Base-by-base conservation (phyloP, 441 rosid genomes). In the Cnidoscolus chayamansa region DNA sequence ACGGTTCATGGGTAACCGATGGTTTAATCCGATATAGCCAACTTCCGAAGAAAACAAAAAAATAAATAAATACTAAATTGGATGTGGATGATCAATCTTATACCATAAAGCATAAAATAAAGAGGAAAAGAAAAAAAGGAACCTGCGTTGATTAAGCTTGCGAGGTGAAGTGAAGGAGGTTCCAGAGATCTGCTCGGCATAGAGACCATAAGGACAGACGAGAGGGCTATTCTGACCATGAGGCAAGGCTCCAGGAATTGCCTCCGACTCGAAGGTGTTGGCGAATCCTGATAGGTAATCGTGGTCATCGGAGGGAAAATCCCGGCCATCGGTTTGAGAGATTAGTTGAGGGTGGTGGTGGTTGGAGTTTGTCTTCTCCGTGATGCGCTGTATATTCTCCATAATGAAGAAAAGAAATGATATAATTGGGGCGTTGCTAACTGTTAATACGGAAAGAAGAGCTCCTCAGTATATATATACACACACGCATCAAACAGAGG, bases 111-210 rank as follows among this genome's bases (percentile, higher is more conserved):
- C 31, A 65, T 53, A 16, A 55, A 32, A 54, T 5, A 30, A 16
- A 15, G 50, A 56, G 40, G 1, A 40, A 19, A 11, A 40, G 10
- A 16, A 50, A 12, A 47, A 10, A 9, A 45, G 2, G 0, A 16
- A 86, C 98, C 96, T 94, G 83, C 94, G 90, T 25, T 77, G 94
- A 66, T 89, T 94, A 71, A 83, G 88, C 73, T 80, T 83, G 74
- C 95, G 93, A 74, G 97, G 97, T 7, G 97, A 85, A 68, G 98
- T 94, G 85, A 94, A 94, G 67, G 98, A 89, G 55, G 98, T 84
- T 63, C 98, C 98, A 58, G 97, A 94, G 77, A 94, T 84, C 86
- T 94, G 98, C 81, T 94, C 97, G 61, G 98, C 97, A 77, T 92
- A 94, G n/a, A 94, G 97, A 56, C 97, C 94, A 72, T 62, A 80